These are phyloP conservation scores for Tinospora cordifolia DNA, from an alignment of 164 flowering plant species.

Conservation along the genomic window DNA sequence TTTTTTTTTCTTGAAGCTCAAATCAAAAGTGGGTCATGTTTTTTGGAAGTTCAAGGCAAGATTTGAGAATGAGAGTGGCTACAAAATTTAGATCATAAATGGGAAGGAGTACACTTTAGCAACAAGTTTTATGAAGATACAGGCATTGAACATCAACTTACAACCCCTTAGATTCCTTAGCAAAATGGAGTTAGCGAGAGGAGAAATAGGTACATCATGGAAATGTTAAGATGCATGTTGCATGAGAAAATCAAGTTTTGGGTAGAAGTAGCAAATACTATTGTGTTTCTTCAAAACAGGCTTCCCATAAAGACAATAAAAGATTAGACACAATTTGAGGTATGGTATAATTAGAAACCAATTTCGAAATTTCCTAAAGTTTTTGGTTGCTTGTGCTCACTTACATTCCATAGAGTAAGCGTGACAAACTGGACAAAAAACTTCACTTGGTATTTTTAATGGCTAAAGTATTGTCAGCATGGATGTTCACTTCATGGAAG, in stretches of 20 bases:
- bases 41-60: no score
- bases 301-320: not conserved
- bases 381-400: not conserved
- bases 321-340: no score
- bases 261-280: not conserved
- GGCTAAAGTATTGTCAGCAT: not conserved
- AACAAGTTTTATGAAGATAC: no score
- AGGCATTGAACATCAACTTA: not conserved
- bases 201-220: not conserved
- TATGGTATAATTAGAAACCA: not conserved
- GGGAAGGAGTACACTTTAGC: not conserved
- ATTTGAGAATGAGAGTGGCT: no score
- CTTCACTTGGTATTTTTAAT: not conserved
- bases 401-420: not conserved
- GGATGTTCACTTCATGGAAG: not conserved
- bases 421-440: slow-evolving; percentile 4
- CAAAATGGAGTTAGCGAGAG: slow-evolving; percentile 2
- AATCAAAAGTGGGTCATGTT: not conserved
- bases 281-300: not conserved
- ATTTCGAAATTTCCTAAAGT: not conserved
- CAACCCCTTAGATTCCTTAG: not conserved
- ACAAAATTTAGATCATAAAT: no score
- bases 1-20: not conserved
- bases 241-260: slow-evolving; percentile 4
- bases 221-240: not conserved